A percentile compares a stretch with the other conserved stretches of the same genome.
phyloP scores from a whole-genome alignment of 495 filamentous ascomycete genomes.

The Neurospora tetrasperma region DNA sequence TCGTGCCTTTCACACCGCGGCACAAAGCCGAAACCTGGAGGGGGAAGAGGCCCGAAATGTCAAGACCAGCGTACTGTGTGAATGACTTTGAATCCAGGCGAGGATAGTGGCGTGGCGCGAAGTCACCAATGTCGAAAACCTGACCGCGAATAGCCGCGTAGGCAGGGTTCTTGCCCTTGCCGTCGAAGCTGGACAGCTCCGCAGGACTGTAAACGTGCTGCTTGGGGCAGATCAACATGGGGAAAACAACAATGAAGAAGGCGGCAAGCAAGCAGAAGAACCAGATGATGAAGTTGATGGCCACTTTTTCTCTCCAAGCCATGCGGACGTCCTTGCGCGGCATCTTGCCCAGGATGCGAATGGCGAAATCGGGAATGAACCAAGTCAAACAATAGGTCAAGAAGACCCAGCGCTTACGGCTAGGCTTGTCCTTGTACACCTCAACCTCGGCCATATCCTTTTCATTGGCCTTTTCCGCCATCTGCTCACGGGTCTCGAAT shows the following conservation, averaged over 20 bases:
- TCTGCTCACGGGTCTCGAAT: slow-evolving; percentile 82
- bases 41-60: slow-evolving; percentile 83
- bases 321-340: slow-evolving; percentile 84
- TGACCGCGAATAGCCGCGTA: slow-evolving; percentile 79
- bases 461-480: slow-evolving; percentile 91
- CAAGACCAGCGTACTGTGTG: slow-evolving; percentile 71
- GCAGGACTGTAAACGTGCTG: slow-evolving; percentile 76
- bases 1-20: slow-evolving; percentile 53
- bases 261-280: slow-evolving; percentile 63
- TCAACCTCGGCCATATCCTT: slow-evolving; percentile 87
- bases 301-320: slow-evolving; percentile 95
- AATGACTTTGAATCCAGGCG: slow-evolving; percentile 54
- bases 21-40: slow-evolving; percentile 92
- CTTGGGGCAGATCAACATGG: slow-evolving; percentile 77
- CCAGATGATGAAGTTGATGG: slow-evolving; percentile 98
- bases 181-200: slow-evolving; percentile 66
- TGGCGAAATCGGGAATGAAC: slow-evolving; percentile 75
- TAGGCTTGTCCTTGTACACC: slow-evolving; percentile 62
- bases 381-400: slow-evolving; percentile 81
- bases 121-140: slow-evolving; percentile 73
- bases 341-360: slow-evolving; percentile 73
- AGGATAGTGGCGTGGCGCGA: slow-evolving; percentile 65
- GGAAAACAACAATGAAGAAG: slow-evolving; percentile 87
- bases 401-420: slow-evolving; percentile 84
- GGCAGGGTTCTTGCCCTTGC: slow-evolving; percentile 50